These are phyloP conservation scores for Neurospora sp. DNA, from an alignment of 495 filamentous ascomycete species.

Conservation along the genomic window DNA sequence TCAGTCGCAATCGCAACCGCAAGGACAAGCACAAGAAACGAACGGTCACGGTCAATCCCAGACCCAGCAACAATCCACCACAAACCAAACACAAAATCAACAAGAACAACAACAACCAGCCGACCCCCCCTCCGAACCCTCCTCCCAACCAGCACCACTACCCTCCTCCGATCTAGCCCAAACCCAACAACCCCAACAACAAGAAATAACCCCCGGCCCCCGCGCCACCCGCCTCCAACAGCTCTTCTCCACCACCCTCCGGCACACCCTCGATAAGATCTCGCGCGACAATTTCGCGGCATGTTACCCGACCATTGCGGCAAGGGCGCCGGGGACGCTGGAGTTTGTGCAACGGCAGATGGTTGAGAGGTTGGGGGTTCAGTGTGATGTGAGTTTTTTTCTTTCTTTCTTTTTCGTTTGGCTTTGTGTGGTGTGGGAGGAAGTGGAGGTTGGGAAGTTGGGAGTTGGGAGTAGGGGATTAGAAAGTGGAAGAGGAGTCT, in stretches of 20 bases:
- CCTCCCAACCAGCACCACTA: neutral
- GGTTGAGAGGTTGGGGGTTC: conserved; percentile 52
- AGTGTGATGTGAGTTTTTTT: conserved; percentile 34
- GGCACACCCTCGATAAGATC: conserved; percentile 61
- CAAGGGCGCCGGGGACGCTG: conserved; percentile 55
- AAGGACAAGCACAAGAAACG: neutral
- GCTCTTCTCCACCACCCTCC: conserved; percentile 59
- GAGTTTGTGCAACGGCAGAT: conserved; percentile 60
- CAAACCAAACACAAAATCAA: conserved; percentile 5
- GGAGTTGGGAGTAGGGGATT: too few species aligned
- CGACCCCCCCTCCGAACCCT: neutral
- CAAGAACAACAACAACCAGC: neutral
- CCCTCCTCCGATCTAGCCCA: neutral
- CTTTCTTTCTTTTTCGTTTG: neutral
- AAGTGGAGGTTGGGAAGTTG: too few species aligned
- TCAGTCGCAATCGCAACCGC: neutral
- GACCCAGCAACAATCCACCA: neutral
- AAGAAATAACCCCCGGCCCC: conserved; percentile 53
- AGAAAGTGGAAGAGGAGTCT: too few species aligned
- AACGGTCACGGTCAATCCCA: neutral
- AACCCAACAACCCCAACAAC: neutral
- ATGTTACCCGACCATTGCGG: conserved; percentile 81
- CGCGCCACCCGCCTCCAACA: conserved; percentile 63
- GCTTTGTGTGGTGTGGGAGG: too few species aligned
- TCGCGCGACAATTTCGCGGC: conserved; percentile 68